Percentiles rank a stretch among this genome's conserved stretches.
These are phyloP conservation scores for Saturnispora besseyi DNA, from an alignment of 805 yeast species.

Conservation along the genomic window DNA sequence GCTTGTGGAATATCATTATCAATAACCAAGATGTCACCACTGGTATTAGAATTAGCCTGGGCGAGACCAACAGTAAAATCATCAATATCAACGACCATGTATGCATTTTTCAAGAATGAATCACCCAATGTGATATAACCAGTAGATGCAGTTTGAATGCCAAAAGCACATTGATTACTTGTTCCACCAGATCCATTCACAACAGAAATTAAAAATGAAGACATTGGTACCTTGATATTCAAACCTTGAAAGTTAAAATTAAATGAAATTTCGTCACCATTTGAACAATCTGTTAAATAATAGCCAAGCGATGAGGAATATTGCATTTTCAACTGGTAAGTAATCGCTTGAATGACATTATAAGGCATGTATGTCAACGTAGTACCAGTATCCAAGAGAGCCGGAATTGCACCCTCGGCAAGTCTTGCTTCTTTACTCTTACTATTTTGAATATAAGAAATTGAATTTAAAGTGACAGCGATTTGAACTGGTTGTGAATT, in stretches of 20 bases:
- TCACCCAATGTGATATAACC: constrained; percentile 40
- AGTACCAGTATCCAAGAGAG: constrained; percentile 50
- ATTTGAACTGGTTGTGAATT: constrained; percentile 36
- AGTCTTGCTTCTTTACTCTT: constrained; percentile 16
- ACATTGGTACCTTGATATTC: constrained; percentile 42
- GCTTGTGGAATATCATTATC: constrained; percentile 26
- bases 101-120: constrained; percentile 41
- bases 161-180: constrained; percentile 36
- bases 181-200: constrained; percentile 14
- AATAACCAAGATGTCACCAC: constrained; percentile 31
- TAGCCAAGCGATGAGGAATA: constrained; percentile 35
- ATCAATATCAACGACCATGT: constrained; percentile 48
- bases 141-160: constrained; percentile 29
- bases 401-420: constrained; percentile 28
- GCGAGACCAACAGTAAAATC: constrained; percentile 37
- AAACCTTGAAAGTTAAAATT: constrained; percentile 52
- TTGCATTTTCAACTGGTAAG: constrained; percentile 30
- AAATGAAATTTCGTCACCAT: constrained; percentile 23
- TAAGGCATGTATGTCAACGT: constrained; percentile 41
- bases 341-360: constrained; percentile 20
- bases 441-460: constrained; percentile 17
- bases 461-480: constrained; percentile 38
- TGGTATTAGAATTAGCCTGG: constrained; percentile 30
- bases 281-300: constrained; percentile 38
- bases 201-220: constrained; percentile 18